phyloP scores from a whole-genome alignment of 306 rosid species.

The Cicer judaicum region DNA sequence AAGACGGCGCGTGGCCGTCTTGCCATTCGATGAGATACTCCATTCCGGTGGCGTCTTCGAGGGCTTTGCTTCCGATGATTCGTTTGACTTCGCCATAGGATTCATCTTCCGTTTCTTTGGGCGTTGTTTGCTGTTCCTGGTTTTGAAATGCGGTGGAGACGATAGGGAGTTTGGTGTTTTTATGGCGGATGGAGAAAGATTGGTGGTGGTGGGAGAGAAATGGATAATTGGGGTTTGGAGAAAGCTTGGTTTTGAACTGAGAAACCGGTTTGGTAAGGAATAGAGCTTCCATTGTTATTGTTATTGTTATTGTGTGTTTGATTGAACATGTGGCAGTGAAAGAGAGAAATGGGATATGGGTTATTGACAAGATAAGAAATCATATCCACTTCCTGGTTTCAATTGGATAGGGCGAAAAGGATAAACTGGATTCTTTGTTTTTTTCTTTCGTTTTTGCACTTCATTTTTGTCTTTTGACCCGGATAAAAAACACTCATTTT shows the following conservation, averaged over 20 bases:
- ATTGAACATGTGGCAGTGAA: slow-evolving; percentile 33
- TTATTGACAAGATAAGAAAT: slow-evolving; percentile 63
- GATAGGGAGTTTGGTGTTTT: slow-evolving; percentile 27
- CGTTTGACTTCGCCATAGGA: slow-evolving; percentile 74
- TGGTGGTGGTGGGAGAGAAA: slow-evolving; percentile 27
- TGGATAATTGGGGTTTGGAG: slow-evolving; percentile 44
- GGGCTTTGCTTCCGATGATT: slow-evolving; percentile 79
- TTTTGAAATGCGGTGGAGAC: slow-evolving; percentile 55
- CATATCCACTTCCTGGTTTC: slow-evolving; percentile 60
- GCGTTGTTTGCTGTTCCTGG: slow-evolving; percentile 39
- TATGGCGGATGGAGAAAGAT: slow-evolving; percentile 42
- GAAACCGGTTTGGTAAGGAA: slow-evolving; percentile 65
- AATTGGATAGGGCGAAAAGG: slow-evolving; percentile 4
- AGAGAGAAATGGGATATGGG: neutral
- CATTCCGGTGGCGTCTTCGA: slow-evolving; percentile 57
- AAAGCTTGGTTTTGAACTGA: slow-evolving; percentile 51
- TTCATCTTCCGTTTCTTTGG: slow-evolving; percentile 52
- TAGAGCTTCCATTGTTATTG: slow-evolving; percentile 64
- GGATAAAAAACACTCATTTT: no score
- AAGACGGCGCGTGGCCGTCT: slow-evolving; percentile 81
- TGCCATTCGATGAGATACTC: slow-evolving; percentile 87
- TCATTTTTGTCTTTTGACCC: neutral
- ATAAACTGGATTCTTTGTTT: neutral
- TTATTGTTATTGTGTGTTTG: neutral
- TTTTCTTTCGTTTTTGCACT: neutral